phyloP scores from a whole-genome alignment of 768 basidiomycete genomes.

The Russula vinacea region DNA sequence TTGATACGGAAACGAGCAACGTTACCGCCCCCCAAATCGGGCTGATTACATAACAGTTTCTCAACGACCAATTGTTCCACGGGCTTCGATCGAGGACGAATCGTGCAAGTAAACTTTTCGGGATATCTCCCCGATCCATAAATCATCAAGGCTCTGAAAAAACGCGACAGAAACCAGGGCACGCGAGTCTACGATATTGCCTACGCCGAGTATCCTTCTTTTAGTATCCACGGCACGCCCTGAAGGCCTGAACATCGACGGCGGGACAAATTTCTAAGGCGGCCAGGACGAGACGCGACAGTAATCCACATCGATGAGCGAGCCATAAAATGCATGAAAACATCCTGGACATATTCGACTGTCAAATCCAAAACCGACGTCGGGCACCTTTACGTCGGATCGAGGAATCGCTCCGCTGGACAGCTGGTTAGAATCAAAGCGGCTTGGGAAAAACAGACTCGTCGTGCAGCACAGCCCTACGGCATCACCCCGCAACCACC shows the following conservation, averaged over 20 bases:
- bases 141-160: neutral
- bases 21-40: no score
- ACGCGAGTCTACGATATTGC: conserved; percentile 21
- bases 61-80: conserved; percentile 27
- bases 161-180: no score
- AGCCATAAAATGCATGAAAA: conserved; percentile 24
- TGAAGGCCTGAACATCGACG: neutral
- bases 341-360: conserved; percentile 25
- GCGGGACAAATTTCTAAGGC: conserved; percentile 19
- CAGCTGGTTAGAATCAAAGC: conserved; percentile 17
- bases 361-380: conserved; percentile 24
- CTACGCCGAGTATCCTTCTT: conserved; percentile 15
- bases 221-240: conserved; percentile 8
- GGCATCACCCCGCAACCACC: no score
- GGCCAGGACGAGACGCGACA: conserved; percentile 16
- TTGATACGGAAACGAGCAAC: no score
- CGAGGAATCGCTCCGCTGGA: conserved; percentile 27
- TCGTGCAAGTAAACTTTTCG: conserved; percentile 31
- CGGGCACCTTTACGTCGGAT: conserved; percentile 8
- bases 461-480: conserved; percentile 27
- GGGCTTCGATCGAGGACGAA: conserved; percentile 29
- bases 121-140: conserved; percentile 21
- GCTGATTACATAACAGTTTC: no score
- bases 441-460: conserved; percentile 19
- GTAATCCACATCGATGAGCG: conserved; percentile 25